Evolutionary conservation across 176 grass and related monocot species (phyloP).

Genomic region (Musa troglodytarum): DNA sequence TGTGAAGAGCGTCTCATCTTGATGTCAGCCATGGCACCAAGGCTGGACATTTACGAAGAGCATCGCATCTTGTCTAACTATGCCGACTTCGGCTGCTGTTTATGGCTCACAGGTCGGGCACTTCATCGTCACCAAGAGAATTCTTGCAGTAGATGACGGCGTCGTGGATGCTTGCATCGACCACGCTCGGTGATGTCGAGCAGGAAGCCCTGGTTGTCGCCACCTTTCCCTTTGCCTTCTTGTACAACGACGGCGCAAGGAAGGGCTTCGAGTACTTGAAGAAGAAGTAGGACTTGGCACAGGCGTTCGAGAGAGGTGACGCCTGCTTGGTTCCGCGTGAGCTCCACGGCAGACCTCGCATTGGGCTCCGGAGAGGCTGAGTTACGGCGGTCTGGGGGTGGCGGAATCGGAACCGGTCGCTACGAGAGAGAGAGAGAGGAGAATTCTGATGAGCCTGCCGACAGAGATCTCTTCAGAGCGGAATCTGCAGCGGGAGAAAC

Average conservation of each 20-base stretch:
- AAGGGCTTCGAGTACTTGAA: conserved; percentile 11
- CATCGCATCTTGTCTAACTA: too few relatives aligned
- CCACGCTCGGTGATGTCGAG: background rate
- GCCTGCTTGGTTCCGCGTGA: background rate
- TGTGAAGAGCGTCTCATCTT: too few relatives aligned
- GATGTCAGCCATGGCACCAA: too few relatives aligned
- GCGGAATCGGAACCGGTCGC: background rate
- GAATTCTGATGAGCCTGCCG: conserved; percentile 13
- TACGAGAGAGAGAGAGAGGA: conserved; percentile 20
- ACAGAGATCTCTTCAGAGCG: conserved; percentile 4
- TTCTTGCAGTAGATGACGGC: conserved; percentile 42
- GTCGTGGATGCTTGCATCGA: conserved; percentile 21
- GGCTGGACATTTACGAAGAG: too few relatives aligned
- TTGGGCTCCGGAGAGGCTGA: too few relatives aligned
- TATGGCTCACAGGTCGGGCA: too few relatives aligned
- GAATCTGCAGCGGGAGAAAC: background rate
- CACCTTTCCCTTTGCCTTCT: conserved; percentile 8
- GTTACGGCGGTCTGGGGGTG: background rate
- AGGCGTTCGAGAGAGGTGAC: conserved; percentile 11
- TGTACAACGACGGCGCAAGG: conserved; percentile 21
- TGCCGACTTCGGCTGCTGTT: too few relatives aligned
- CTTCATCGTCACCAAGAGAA: background rate
- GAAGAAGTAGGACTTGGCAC: conserved; percentile 10
- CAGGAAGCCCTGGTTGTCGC: background rate
- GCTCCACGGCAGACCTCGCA: background rate